Evolutionary conservation across 495 filamentous ascomycete species (phyloP).

Genomic region (Lophiostoma macrostomum): DNA sequence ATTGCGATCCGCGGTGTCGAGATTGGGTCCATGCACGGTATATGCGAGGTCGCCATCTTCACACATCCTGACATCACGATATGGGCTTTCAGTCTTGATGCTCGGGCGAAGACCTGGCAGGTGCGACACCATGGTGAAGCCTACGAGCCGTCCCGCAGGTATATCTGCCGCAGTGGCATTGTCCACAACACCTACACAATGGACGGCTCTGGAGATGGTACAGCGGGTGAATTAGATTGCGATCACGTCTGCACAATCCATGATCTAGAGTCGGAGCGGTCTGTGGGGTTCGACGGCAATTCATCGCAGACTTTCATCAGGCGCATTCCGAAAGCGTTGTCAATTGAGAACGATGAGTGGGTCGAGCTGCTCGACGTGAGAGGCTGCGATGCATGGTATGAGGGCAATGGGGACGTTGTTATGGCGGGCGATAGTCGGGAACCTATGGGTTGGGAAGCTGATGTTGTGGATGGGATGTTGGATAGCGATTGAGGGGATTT

Average conservation of each 20-base stretch:
- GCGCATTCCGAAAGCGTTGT: conserved; percentile 12
- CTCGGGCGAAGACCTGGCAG: conserved; percentile 20
- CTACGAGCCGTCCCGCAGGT: neutral
- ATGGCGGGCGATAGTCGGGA: conserved; percentile 7
- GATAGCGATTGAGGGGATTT: too few species aligned
- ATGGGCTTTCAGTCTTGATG: conserved; percentile 29
- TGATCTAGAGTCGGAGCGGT: conserved; percentile 4
- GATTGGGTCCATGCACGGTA: conserved; percentile 16
- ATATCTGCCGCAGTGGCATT: conserved; percentile 11
- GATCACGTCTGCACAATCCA: too few species aligned
- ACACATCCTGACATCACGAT: conserved; percentile 25
- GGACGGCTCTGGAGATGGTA: conserved; percentile 49
- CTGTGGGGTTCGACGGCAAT: conserved; percentile 21
- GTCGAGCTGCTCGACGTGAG: conserved; percentile 16
- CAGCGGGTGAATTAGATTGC: too few species aligned
- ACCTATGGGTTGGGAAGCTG: neutral
- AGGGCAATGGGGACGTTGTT: conserved; percentile 25
- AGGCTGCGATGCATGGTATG: conserved; percentile 28
- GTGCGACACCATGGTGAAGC: conserved; percentile 2
- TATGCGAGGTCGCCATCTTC: conserved; percentile 28
- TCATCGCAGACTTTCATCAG: conserved; percentile 1
- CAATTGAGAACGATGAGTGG: conserved; percentile 28
- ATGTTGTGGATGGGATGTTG: neutral
- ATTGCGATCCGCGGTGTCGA: conserved; percentile 19
- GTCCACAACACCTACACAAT: conserved; percentile 20